Conservation (phyloP, 2,329 filamentous ascomycete genomes). For the Stromatinia cepivora region DNA sequence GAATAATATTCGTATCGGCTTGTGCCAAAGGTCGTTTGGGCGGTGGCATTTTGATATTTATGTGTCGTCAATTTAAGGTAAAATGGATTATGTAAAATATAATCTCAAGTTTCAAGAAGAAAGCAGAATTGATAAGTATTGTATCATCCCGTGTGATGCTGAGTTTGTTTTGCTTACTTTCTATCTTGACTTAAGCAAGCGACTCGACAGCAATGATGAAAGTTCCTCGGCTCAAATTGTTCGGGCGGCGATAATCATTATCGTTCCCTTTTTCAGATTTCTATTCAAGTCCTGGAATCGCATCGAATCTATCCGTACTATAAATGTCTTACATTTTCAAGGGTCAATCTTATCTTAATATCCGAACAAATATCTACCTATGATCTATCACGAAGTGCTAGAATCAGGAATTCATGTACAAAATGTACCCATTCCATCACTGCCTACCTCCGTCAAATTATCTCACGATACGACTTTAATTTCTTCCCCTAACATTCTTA, state of each 20-base stretch:
- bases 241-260: background rate
- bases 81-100: background rate
- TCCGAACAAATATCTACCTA: background rate
- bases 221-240: background rate
- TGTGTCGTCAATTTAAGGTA: background rate
- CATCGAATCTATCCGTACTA: no score
- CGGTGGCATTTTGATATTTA: constrained; percentile 1
- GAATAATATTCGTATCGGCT: constrained; percentile 2
- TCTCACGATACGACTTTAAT: background rate
- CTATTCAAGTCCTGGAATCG: no score
- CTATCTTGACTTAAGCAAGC: background rate
- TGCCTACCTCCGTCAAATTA: background rate
- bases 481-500: background rate
- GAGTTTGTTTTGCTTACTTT: background rate
- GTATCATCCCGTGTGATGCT: background rate
- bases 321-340: no score
- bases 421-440: background rate
- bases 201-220: constrained; percentile 1
- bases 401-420: background rate
- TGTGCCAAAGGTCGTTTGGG: constrained; percentile 3
- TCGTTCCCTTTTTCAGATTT: background rate
- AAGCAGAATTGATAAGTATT: background rate
- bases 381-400: background rate
- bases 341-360: no score
- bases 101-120: background rate